Base-by-base conservation (phyloP, 495 filamentous ascomycete genomes). In the Chaetomidium leptoderma region DNA sequence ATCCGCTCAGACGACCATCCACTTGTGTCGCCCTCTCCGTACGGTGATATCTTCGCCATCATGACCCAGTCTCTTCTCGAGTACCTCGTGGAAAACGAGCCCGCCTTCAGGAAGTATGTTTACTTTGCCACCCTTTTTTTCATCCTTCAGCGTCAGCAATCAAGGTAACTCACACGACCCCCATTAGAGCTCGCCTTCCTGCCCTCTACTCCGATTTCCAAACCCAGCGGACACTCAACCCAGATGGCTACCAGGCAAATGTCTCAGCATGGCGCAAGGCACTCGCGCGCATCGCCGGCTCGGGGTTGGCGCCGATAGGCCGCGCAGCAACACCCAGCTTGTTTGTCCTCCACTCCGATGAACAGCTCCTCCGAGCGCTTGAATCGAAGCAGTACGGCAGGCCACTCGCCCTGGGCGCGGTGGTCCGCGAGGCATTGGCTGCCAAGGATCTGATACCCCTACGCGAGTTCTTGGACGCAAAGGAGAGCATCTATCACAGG, bases 141-240 rank as follows among this genome's bases (percentile, higher is more conserved):
- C 26, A 19, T 27, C 11, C 23, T n/a, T 33, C 32, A 21, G 9
- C 17, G 10, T 4, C 37, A 5, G 35, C 19, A 33, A 4, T 16
- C 24, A 24, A n/a, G 50, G 59, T 53, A 23, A 62, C 58, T 53
- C 39, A 53, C 37, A 48, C 14, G 37, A 32, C 19, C 36, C 59
- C 36, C 40, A 17, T 11, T 58, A 93, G 88, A 73, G 83, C 86
- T 59, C 91, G 93, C 39, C 84, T 97, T 5, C 87, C 91, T 6
- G 92, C 92, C 14, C 83, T 98, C 50, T 98, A 96, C 74, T 96
- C 92, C 55, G 95, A 97, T 70, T 97, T 98, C 72, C 76, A 82
- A 4, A 68, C 79, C 35, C 91, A 92, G 60, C 81, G 81, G 58
- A 83, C 82, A 53, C 86, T 87, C 32, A 98, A 98, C 67, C 91